These are phyloP conservation scores for Kregervanrija pseudodelftensis DNA, from an alignment of 805 yeast genomes.

Conservation along the genomic window DNA sequence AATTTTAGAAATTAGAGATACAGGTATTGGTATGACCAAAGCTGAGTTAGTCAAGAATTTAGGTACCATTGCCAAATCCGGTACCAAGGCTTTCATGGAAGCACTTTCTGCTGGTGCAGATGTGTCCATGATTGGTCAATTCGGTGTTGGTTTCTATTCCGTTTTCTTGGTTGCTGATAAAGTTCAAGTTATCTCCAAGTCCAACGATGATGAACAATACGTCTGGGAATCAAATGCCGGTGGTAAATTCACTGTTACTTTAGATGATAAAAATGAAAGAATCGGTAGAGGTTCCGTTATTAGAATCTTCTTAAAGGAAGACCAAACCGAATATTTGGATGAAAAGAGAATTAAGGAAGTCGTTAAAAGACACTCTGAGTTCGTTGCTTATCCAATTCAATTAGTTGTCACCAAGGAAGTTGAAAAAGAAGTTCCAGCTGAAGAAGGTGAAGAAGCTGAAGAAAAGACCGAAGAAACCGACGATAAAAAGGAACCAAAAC, in stretches of 20 bases:
- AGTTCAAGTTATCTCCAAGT: constrained; percentile 96
- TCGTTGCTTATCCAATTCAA: constrained; percentile 98
- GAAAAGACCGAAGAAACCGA: constrained; percentile 45
- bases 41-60: constrained; percentile 97
- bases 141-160: constrained; percentile 99
- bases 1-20: constrained; percentile 93
- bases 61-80: constrained; percentile 99
- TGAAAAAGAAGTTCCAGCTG: constrained; percentile 92
- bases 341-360: constrained; percentile 99
- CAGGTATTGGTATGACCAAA: constrained; percentile 99
- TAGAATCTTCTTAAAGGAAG: constrained; percentile 96
- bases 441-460: constrained; percentile 51
- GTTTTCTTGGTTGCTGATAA: constrained; percentile 97
- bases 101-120: constrained; percentile 99
- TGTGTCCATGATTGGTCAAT: constrained; percentile 99
- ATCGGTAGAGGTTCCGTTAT: constrained; percentile 92
- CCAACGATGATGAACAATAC: constrained; percentile 99
- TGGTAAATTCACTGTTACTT: constrained; percentile 95
- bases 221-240: constrained; percentile 99
- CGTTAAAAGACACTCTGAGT: constrained; percentile 98
- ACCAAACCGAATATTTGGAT: constrained; percentile 97
- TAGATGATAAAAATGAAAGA: constrained; percentile 80
- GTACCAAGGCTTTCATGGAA: constrained; percentile 99
- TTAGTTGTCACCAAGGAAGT: constrained; percentile 97
- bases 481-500: constrained; percentile 43